These are phyloP conservation scores for Chlamydomonas sp. DNA, from an alignment of 139 green algal species.

Conservation along the genomic window DNA sequence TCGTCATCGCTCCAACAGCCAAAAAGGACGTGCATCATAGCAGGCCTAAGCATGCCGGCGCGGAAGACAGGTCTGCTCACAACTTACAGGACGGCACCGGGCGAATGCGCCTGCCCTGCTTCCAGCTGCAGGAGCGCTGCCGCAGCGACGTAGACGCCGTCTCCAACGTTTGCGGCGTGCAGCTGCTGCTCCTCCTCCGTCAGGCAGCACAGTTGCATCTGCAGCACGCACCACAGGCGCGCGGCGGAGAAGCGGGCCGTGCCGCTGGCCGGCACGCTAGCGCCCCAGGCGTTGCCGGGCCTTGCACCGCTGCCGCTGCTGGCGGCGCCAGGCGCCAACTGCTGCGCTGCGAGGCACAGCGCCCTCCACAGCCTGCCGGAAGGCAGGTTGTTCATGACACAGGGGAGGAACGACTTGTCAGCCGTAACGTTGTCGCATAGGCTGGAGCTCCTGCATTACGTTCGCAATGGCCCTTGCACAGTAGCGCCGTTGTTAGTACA, in stretches of 20 bases:
- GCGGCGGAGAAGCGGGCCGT: background rate
- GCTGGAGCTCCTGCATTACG: no score
- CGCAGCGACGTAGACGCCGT: conserved; percentile 21
- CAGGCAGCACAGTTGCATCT: conserved; percentile 23
- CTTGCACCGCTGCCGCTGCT: background rate
- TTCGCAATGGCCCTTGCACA: no score
- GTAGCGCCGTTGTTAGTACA: no score
- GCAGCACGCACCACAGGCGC: conserved; percentile 25
- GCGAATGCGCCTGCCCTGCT: background rate
- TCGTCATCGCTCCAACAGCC: background rate
- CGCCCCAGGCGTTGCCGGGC: background rate
- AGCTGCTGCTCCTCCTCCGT: conserved; percentile 13
- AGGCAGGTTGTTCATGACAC: background rate
- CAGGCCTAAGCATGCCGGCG: background rate
- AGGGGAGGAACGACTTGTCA: no score
- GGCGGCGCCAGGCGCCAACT: background rate
- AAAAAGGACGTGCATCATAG: background rate
- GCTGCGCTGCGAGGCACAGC: background rate
- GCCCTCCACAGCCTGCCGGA: conserved; percentile 3
- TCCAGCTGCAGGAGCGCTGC: conserved; percentile 21
- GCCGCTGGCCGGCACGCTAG: background rate
- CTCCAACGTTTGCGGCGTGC: conserved; percentile 12
- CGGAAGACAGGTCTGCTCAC: background rate
- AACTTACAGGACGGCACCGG: conserved; percentile 14
- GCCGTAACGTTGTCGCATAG: no score